phyloP scores from a whole-genome alignment of 1,139 yeast genomes.

The Yamadazyma friedrichii region DNA sequence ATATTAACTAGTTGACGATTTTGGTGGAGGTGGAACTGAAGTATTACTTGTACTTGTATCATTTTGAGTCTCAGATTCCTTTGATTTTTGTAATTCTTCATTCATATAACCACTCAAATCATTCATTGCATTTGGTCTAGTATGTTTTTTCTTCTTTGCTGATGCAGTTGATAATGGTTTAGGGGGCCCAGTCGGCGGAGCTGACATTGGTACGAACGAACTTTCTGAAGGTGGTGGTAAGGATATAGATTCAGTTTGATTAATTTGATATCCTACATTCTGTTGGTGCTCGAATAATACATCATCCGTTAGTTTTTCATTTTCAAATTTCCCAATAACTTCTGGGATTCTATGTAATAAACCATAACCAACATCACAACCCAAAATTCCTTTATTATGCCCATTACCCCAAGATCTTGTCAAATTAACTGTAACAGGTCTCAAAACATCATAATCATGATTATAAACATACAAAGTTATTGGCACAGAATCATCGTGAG shows the following conservation, averaged over 20 bases:
- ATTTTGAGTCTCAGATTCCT: constrained; percentile 28
- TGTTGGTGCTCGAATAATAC: constrained; percentile 34
- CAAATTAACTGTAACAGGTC: constrained; percentile 77
- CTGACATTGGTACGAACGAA: constrained; percentile 11
- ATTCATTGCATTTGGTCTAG: constrained; percentile 22
- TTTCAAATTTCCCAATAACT: constrained; percentile 51
- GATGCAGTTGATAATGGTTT: constrained; percentile 13
- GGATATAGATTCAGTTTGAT: constrained; percentile 6
- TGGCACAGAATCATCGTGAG: constrained; percentile 34
- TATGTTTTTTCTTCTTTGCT: constrained; percentile 30
- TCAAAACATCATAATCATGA: constrained; percentile 76
- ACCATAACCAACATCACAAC: constrained; percentile 96
- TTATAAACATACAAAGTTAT: constrained; percentile 77
- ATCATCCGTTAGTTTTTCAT: constrained; percentile 33
- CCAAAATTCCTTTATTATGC: constrained; percentile 73
- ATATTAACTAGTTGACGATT: constrained; percentile 6
- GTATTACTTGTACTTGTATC: constrained; percentile 8
- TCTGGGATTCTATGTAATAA: constrained; percentile 81
- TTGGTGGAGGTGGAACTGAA: constrained; percentile 32
- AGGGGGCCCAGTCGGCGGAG: constrained; percentile 20
- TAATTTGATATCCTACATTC: constrained; percentile 15
- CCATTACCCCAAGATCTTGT: constrained; percentile 43
- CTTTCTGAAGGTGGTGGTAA: constrained; percentile 10
- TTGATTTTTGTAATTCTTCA: constrained; percentile 46
- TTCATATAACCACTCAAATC: constrained; percentile 44